phyloP scores from a whole-genome alignment of 305 asterid genomes.

The Plantago rigida region DNA sequence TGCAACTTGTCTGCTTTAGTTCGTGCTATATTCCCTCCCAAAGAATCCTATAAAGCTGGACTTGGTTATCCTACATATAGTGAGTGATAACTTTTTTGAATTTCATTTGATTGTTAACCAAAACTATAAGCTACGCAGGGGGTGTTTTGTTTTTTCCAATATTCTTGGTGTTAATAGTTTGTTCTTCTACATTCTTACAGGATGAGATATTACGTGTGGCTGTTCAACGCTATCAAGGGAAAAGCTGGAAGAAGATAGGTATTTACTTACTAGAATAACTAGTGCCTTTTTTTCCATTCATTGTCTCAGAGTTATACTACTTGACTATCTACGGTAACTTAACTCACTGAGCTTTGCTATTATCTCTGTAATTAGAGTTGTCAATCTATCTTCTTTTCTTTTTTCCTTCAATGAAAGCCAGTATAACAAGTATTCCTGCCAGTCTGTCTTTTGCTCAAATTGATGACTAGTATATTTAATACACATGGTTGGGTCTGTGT shows the following conservation, averaged over 20 bases:
- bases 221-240: slow-evolving; percentile 88
- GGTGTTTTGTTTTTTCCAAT: not conserved
- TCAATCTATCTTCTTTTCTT: too few relatives aligned
- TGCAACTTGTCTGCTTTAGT: not conserved
- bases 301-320: slow-evolving; percentile 20
- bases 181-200: slow-evolving; percentile 34
- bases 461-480: slow-evolving; percentile 14
- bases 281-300: not conserved
- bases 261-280: slow-evolving; percentile 12
- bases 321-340: too few relatives aligned
- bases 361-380: too few relatives aligned
- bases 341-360: too few relatives aligned
- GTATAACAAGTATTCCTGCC: not conserved
- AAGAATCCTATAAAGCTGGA: not conserved
- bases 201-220: slow-evolving; percentile 79
- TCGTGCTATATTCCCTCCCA: not conserved
- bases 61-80: not conserved
- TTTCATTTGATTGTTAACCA: not conserved
- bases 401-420: too few relatives aligned
- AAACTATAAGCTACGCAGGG: too few relatives aligned
- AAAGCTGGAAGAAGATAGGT: slow-evolving; percentile 99
- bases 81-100: not conserved
- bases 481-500: slow-evolving; percentile 18
- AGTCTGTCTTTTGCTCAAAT: slow-evolving; percentile 1
- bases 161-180: not conserved